Evolutionary conservation across 257 asterid genomes (phyloP), one percentile per base, ranked within the genome.

Genomic region (Datura wrightii): DNA sequence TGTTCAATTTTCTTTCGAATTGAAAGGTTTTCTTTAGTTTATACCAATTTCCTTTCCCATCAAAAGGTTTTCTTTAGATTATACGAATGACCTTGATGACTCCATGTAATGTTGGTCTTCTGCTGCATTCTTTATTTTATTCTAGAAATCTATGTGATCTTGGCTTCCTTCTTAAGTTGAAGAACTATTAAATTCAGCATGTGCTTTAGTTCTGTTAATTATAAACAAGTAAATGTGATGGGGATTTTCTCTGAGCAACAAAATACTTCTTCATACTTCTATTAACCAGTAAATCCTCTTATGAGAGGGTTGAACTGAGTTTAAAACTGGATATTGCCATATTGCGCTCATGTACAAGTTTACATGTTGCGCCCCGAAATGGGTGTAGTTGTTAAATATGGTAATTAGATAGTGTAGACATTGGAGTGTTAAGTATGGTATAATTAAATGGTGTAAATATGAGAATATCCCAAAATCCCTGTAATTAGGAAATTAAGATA

Each of bases 71-170:
- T 24, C 54, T 39, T 16, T 41, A 70, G 54, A 42, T 46, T 15
- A 69, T 70, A 70, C 15, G 54, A 41, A 16, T 70, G 81, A 76
- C 60, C 81, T 42, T 24, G 44, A 76, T 76, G 81, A 50, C 62
- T 50, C 81, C 60, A 48, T 24, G 44, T 50, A 60, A 76, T 76
- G 59, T 74, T 74, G 56, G 81, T 24, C 31, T 48, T 3, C 81
- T 31, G 24, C 81, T 24, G 44, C 62, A 24, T 50, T 50, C 18
- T 76, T 31, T 0, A 46, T 72, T 76, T 24, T 46, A 50, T 56
- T 76, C 60, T 48, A 24, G 62, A 50, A 76, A 50, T 24, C 8
- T 76, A 18, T 48, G 59, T 34, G 56, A 13, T 48, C 44, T 52
- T 74, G 41, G 19, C 59, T 24, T 48, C 19, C 62, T 76, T 76